Base-by-base conservation (phyloP, 495 filamentous ascomycete genomes). In the Copromyces sp. region DNA sequence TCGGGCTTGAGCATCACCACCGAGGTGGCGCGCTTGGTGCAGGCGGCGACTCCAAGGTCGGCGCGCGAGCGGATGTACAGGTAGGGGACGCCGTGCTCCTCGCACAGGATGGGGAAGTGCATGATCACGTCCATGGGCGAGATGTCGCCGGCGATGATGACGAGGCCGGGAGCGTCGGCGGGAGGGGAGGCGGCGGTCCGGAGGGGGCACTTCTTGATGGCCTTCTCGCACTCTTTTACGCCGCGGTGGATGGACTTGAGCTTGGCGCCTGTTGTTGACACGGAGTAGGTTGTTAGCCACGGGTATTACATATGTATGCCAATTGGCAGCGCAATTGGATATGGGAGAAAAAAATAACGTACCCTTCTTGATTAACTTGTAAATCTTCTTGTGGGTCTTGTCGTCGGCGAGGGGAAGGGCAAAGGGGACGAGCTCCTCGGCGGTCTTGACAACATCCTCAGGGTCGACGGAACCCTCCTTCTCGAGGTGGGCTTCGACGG, bases 171-270 rank as follows among this genome's bases (percentile, higher is more conserved):
- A 72, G 89, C 88, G 24, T 86, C 78, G 14, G 85, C 74, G 77
- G 84, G 79, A 71, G 83, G 76, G 29, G 85, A 85, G 29, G 84
- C 82, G 69, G 88, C 86, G 74, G 87, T 83, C 71, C 78, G 78
- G 83, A 88, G 82, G 71, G 93, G 87, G 6, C 92, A 92, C 84
- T 97, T 97, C 82, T 94, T 92, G 77, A 99, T 91, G 29, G 93
- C 89, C 86, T 99, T 99, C 84, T 97, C 93, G 80, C 95, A 93
- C 84, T 99, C 95, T 84, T 98, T 98, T 53, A 98, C 95, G 83
- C 95, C 95, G 78, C 96, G 94, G 84, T 95, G 94, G 82, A 99
- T 91, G 72, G 91, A 89, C 84, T 94, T 95, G 84, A 92, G 88
- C 83, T 96, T 97, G 73, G 94, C 93, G 69, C 93, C 95, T 98